Base-by-base conservation (phyloP, 805 yeast genomes). In the Isabelozyma pseudorhagii region DNA sequence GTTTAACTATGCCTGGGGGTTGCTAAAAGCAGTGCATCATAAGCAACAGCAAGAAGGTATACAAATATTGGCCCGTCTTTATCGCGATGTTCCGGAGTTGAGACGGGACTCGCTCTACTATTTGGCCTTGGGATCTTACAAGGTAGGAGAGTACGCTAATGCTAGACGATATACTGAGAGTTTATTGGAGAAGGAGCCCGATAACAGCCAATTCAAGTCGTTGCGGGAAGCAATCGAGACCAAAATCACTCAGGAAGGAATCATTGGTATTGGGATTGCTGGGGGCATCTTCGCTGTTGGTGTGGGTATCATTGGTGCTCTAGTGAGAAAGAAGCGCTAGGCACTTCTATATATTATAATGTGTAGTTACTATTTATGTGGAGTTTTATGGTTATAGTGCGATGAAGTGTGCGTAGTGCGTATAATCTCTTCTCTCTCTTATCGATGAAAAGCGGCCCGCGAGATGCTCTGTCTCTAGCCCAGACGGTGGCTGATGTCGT, bases 1-100 rank as follows among this genome's bases (percentile, higher is more conserved):
- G 50, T 94, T 94, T 78, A 94, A 96, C 68, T 89, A 88, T 59
- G 96, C 97, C 0, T 94, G 99, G 99, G 99, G 96, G 3, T 74
- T 94, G 46, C 81, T 96, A 54, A 92, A 90, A 65, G 84, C 96
- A 1, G 63, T 67, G 46, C 75, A 77, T 45, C 73, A 75, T 18
- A 77, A 74, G 39, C 86, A 88, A 53, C 96, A 89, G 61, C 78
- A 86, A 57, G 76, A 85, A 46, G 99, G 98, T 0, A 82, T 94
- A 14, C 84, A 81, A 48, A 75, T 93, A 28, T 73, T 94, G 51
- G 80, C 89, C 0, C 82, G 81, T 42, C 68, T 81, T 21, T 93
- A 86, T 69, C 82, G 85, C 56, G 89, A 83, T 45, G 85, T 87
- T 0, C 93, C 97, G 0, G 79, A 81, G 48, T 80, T 97, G 68